phyloP scores from a whole-genome alignment of 2,329 filamentous ascomycete species.

The Talaromyces sp. region DNA sequence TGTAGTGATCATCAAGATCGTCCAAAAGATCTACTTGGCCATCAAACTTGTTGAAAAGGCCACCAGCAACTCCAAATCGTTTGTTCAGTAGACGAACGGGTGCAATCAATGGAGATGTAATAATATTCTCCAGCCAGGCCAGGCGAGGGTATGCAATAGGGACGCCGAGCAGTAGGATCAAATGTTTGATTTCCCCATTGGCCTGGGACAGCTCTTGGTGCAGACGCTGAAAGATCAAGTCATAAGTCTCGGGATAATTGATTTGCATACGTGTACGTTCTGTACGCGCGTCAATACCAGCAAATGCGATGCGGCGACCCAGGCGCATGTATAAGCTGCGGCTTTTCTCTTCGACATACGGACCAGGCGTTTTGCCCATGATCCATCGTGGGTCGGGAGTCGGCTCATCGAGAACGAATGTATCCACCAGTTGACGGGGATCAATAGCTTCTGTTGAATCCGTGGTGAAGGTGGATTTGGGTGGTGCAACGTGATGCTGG shows the following conservation, averaged over 20 bases:
- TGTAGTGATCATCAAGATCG: conserved; percentile 72
- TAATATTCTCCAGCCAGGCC: conserved; percentile 94
- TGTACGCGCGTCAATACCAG: conserved; percentile 59
- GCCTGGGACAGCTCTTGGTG: conserved; percentile 49
- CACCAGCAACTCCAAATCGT: conserved; percentile 79
- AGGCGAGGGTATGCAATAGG: conserved; percentile 71
- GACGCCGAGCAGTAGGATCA: conserved; percentile 63
- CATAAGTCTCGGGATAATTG: conserved; percentile 71
- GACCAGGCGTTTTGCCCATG: conserved; percentile 67
- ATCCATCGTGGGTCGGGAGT: conserved; percentile 71
- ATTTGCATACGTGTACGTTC: conserved; percentile 86
- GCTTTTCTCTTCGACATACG: conserved; percentile 61
- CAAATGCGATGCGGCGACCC: conserved; percentile 61
- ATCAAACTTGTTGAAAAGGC: conserved; percentile 90
- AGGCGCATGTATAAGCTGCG: conserved; percentile 62
- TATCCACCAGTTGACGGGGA: conserved; percentile 67
- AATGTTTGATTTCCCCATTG: conserved; percentile 58
- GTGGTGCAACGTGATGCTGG: conserved; percentile 77
- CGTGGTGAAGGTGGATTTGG: conserved; percentile 79
- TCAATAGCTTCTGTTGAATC: conserved; percentile 61
- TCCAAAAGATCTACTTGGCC: conserved; percentile 66
- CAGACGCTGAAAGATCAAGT: conserved; percentile 57
- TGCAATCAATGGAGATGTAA: conserved; percentile 79
- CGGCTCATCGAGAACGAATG: conserved; percentile 63
- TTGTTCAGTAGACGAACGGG: conserved; percentile 87